Evolutionary conservation across 495 filamentous ascomycete species (phyloP).

Genomic region (Tetracladium setigerum): DNA sequence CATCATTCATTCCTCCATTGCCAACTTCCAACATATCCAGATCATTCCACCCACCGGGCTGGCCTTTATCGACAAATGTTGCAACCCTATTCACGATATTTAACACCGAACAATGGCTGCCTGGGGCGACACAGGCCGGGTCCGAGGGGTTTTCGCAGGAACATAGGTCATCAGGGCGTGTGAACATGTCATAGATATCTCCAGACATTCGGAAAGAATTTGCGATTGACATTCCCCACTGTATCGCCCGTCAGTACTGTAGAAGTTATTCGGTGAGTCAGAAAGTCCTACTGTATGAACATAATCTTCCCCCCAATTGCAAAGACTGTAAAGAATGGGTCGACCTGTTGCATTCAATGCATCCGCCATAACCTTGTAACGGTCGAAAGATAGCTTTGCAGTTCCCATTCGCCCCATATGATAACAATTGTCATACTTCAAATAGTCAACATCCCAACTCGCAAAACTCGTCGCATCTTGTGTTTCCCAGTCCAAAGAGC

Average conservation of each 20-base stretch:
- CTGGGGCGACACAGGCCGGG: slow-evolving; percentile 37
- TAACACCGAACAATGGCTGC: slow-evolving; percentile 43
- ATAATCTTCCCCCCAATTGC: slow-evolving; percentile 35
- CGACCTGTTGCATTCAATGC: slow-evolving; percentile 19
- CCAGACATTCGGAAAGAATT: slow-evolving; percentile 49
- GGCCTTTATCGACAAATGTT: slow-evolving; percentile 25
- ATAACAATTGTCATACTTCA: slow-evolving; percentile 49
- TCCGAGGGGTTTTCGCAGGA: slow-evolving; percentile 25
- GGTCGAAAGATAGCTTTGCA: slow-evolving; percentile 32
- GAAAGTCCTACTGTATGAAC: slow-evolving; percentile 15
- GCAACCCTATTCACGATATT: slow-evolving; percentile 42
- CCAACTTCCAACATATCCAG: slow-evolving; percentile 43
- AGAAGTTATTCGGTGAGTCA: not conserved
- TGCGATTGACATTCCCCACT: slow-evolving; percentile 41
- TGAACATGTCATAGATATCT: slow-evolving; percentile 34
- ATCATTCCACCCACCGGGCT: slow-evolving; percentile 36
- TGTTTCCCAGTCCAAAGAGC: slow-evolving; percentile 32
- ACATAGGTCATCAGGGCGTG: slow-evolving; percentile 21
- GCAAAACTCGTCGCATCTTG: slow-evolving; percentile 37
- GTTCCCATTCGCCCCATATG: slow-evolving; percentile 37
- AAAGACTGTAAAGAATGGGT: slow-evolving; percentile 19
- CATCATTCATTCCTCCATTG: slow-evolving; percentile 25
- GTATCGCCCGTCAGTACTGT: not conserved
- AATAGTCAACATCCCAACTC: slow-evolving; percentile 34
- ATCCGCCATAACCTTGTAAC: slow-evolving; percentile 24